Conservation (phyloP, 2,329 filamentous ascomycete genomes). For the Scedosporium apiospermum region DNA sequence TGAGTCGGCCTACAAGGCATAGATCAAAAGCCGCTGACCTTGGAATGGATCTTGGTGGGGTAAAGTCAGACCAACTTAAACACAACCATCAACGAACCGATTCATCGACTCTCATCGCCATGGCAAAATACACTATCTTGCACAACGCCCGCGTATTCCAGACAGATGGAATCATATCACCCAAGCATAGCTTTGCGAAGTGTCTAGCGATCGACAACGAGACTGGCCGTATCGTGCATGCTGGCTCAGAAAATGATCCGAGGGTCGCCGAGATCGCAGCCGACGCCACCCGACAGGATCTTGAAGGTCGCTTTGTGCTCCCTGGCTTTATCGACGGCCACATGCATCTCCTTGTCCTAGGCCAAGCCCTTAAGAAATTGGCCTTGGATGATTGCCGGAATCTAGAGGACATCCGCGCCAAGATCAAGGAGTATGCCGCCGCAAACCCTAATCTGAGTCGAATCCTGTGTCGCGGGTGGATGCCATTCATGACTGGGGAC, state of each 20-base stretch:
- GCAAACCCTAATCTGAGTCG: slow-evolving; percentile 36
- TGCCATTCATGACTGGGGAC: slow-evolving; percentile 37
- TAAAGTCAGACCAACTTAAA: neutral
- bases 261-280: slow-evolving; percentile 6
- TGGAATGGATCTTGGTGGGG: neutral
- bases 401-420: slow-evolving; percentile 37
- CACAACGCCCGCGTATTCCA: slow-evolving; percentile 13
- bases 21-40: too few species aligned
- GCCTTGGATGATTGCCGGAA: slow-evolving; percentile 36
- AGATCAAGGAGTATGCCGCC: slow-evolving; percentile 34
- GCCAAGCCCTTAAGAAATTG: slow-evolving; percentile 43
- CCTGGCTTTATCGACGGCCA: slow-evolving; percentile 51
- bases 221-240: slow-evolving; percentile 9
- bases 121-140: slow-evolving; percentile 8
- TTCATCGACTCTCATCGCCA: neutral
- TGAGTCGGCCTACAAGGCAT: too few species aligned
- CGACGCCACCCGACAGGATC: slow-evolving; percentile 4
- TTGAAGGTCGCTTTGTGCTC: slow-evolving; percentile 23
- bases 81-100: neutral
- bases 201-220: slow-evolving; percentile 8
- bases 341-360: slow-evolving; percentile 44
- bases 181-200: slow-evolving; percentile 8
- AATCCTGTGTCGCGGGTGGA: slow-evolving; percentile 47
- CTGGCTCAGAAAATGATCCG: slow-evolving; percentile 7
- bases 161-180: slow-evolving; percentile 8